A percentile compares a stretch with the other conserved stretches of the same genome.
phyloP scores from a whole-genome alignment of 2,329 filamentous ascomycete species.

The Apiospora aurea region DNA sequence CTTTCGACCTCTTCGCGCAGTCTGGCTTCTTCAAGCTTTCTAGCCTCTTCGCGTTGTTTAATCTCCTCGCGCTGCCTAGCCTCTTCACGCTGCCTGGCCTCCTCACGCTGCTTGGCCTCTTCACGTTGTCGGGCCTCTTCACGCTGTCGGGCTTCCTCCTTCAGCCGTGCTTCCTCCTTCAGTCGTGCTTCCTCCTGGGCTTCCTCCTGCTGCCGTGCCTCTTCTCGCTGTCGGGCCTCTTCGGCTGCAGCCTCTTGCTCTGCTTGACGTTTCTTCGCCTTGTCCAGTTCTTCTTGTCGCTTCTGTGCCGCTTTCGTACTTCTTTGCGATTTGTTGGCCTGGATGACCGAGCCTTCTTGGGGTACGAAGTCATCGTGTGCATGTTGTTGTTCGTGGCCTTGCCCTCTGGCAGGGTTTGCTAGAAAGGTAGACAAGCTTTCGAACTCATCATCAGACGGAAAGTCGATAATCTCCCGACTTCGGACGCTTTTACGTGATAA shows the following conservation, averaged over 20 bases:
- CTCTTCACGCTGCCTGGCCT: neutral
- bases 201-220: neutral
- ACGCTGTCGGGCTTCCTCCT: neutral
- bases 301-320: neutral
- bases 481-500: constrained; percentile 40
- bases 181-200: neutral
- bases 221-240: neutral
- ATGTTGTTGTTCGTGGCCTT: neutral
- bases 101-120: neutral
- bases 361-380: neutral
- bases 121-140: neutral
- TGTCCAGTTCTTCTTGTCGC: neutral
- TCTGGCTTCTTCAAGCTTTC: neutral
- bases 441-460: constrained; percentile 38
- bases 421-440: constrained; percentile 12
- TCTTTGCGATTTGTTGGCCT: constrained; percentile 11
- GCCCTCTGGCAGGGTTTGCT: neutral
- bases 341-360: neutral
- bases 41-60: neutral
- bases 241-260: neutral
- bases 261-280: neutral
- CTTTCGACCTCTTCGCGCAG: neutral
- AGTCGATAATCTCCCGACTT: constrained; percentile 42
- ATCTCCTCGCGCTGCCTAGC: neutral
- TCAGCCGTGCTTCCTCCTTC: neutral